These are phyloP conservation scores for Leccinum aurantiacum DNA, from an alignment of 768 basidiomycete species.

Conservation along the genomic window DNA sequence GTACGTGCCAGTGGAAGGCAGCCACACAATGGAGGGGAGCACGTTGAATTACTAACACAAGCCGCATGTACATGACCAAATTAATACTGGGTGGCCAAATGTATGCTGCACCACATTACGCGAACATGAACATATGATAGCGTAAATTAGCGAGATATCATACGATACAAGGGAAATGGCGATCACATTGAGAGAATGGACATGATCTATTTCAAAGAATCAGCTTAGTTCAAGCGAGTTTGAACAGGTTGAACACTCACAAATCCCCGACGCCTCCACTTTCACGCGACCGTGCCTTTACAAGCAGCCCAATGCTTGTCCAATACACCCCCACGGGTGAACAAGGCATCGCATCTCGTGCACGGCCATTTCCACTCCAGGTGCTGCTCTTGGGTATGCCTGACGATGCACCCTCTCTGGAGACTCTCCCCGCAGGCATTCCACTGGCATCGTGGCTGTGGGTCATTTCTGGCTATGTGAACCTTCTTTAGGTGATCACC, in stretches of 20 bases:
- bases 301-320: no score
- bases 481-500: conserved; percentile 13
- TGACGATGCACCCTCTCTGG: conserved; percentile 11
- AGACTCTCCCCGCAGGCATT: conserved; percentile 13
- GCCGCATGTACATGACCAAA: not conserved
- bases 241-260: conserved; percentile 1
- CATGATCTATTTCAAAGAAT: not conserved
- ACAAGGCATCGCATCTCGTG: conserved; percentile 10
- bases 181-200: not conserved
- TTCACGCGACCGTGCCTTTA: conserved; percentile 1
- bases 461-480: conserved; percentile 4
- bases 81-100: no score
- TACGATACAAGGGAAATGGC: not conserved
- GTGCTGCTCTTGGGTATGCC: conserved; percentile 27
- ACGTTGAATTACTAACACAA: not conserved
- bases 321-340: no score
- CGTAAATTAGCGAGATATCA: not conserved
- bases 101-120: not conserved
- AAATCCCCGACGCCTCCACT: not conserved
- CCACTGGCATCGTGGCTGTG: conserved; percentile 18
- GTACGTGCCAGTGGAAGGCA: conserved; percentile 2
- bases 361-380: conserved; percentile 26
- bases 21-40: not conserved
- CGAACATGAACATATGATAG: not conserved
- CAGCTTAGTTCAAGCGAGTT: not conserved